Conservation (phyloP, 2,329 filamentous ascomycete species). For the Apiospora marii region DNA sequence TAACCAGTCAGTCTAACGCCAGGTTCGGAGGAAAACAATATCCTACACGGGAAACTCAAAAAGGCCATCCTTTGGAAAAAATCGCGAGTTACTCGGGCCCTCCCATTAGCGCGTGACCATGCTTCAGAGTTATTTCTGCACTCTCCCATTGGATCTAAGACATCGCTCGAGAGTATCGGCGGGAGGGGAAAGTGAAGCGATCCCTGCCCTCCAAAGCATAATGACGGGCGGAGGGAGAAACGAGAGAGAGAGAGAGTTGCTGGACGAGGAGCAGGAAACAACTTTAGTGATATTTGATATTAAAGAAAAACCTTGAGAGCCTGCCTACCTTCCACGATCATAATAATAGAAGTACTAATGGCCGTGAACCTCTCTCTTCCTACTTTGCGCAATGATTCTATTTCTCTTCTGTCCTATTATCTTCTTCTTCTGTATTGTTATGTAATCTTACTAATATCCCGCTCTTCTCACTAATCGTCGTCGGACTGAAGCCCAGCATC, state of each 20-base stretch:
- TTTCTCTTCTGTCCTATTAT: not conserved
- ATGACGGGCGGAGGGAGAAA: not conserved
- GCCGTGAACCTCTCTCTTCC: not conserved
- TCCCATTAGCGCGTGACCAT: conserved; percentile 7
- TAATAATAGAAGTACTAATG: not conserved
- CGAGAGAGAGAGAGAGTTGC: not conserved
- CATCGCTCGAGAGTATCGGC: conserved; percentile 14
- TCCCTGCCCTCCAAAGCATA: not conserved
- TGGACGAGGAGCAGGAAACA: not conserved
- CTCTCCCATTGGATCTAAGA: conserved; percentile 1
- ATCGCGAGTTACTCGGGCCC: conserved; percentile 9
- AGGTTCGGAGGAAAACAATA: not conserved
- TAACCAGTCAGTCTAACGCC: conserved; percentile 2
- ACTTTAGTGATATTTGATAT: not conserved
- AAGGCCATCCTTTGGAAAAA: not conserved
- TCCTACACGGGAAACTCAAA: conserved; percentile 21
- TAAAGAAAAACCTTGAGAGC: conserved; percentile 1
- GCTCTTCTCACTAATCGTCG: not conserved
- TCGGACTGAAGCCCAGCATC: not conserved
- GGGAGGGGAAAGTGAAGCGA: not conserved
- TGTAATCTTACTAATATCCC: not conserved
- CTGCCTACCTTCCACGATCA: not conserved
- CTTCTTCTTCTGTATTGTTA: not conserved
- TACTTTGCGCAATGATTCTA: not conserved
- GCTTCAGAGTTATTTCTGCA: conserved; percentile 2